Evolutionary conservation across 768 basidiomycete species (phyloP).

Genomic region (Pseudohyphozyma bogoriensis): DNA sequence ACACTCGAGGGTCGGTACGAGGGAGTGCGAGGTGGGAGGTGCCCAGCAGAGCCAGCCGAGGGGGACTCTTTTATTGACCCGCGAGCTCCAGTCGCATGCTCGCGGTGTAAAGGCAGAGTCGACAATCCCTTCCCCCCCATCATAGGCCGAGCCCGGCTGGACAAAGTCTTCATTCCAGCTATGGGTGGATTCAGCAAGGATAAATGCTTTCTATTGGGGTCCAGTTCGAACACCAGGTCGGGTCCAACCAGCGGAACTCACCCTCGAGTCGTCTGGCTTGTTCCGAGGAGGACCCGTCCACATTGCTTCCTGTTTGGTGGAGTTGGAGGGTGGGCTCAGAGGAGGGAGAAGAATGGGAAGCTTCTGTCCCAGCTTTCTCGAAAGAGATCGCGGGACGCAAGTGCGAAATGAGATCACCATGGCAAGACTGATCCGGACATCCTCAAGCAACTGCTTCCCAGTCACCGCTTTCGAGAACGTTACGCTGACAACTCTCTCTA

Average conservation of each 20-base stretch:
- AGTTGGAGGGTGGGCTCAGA: background rate
- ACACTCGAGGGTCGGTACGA: too few species aligned
- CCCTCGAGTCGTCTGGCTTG: background rate
- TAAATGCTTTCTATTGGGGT: background rate
- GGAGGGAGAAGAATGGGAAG: background rate
- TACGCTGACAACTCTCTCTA: background rate
- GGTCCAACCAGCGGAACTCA: constrained; percentile 1
- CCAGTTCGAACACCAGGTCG: background rate
- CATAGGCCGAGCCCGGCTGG: constrained; percentile 2
- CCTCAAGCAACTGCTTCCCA: background rate
- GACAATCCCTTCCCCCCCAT: background rate
- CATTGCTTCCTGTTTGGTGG: background rate
- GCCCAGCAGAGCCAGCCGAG: too few species aligned
- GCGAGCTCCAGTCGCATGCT: background rate
- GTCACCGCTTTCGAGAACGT: background rate
- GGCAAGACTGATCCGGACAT: background rate
- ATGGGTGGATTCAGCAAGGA: constrained; percentile 6
- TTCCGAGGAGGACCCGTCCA: background rate
- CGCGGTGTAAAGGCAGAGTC: constrained; percentile 4
- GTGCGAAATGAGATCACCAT: background rate
- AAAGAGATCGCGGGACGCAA: background rate
- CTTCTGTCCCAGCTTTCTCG: background rate
- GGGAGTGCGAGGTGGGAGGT: too few species aligned
- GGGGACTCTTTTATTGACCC: background rate
- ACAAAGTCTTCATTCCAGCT: background rate